Evolutionary conservation across 1,139 yeast species (phyloP).

Genomic region (Sugiyamaella sp.): DNA sequence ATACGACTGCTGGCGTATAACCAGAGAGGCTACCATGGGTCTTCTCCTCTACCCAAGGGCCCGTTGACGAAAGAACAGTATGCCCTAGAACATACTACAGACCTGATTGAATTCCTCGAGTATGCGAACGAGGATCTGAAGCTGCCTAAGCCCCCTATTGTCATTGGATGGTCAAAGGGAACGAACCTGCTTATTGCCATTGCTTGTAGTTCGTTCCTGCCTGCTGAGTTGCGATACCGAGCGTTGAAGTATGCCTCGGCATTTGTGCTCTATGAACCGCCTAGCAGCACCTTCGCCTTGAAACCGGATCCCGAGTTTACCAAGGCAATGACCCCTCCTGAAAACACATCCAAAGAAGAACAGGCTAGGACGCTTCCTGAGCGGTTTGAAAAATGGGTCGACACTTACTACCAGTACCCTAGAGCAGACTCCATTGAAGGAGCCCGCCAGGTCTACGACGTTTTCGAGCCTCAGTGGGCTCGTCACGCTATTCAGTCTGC

Average conservation of each 20-base stretch:
- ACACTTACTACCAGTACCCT: conserved; percentile 8
- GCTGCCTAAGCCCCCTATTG: conserved; percentile 14
- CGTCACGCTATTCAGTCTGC: not conserved
- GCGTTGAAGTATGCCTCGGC: conserved; percentile 11
- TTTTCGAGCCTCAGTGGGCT: not conserved
- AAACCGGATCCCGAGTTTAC: conserved; percentile 6
- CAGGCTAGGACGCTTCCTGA: conserved; percentile 2
- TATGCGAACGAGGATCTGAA: not conserved
- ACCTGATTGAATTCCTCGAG: conserved; percentile 14
- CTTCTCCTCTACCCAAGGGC: conserved; percentile 10
- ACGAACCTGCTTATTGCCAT: conserved; percentile 14
- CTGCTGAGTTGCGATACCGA: conserved; percentile 4
- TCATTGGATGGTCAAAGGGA: conserved; percentile 19
- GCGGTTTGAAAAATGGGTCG: conserved; percentile 12
- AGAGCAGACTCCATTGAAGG: conserved; percentile 14
- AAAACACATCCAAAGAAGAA: conserved; percentile 12
- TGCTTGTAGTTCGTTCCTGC: conserved; percentile 16
- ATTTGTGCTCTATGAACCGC: conserved; percentile 18
- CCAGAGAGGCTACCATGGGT: conserved; percentile 15
- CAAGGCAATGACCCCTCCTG: conserved; percentile 15
- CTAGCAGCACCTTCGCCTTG: conserved; percentile 17
- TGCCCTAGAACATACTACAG: conserved; percentile 12
- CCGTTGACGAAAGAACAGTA: conserved; percentile 5
- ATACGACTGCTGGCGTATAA: conserved; percentile 13
- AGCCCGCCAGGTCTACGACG: not conserved